These are phyloP conservation scores for Magnaporthiopsis incrustans DNA, from an alignment of 2,329 filamentous ascomycete genomes.

Conservation along the genomic window DNA sequence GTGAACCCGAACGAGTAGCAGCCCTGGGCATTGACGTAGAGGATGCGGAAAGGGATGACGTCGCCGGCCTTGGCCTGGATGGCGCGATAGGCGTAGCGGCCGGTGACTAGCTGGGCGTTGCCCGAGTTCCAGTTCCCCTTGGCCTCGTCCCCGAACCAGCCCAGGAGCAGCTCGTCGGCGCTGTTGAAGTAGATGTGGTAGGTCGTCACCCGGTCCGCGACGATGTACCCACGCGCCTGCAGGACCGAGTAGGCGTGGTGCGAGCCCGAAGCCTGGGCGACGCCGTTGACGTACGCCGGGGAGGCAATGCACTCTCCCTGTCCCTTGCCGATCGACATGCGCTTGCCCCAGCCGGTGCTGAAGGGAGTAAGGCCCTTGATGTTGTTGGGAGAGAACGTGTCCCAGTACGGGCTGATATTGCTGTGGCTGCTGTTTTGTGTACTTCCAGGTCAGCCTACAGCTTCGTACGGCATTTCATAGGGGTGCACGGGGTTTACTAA, in stretches of 20 bases:
- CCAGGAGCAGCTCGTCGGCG: background rate
- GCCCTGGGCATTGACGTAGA: constrained; percentile 5
- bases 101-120: background rate
- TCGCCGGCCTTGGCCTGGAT: background rate
- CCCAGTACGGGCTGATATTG: background rate
- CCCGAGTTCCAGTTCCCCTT: background rate
- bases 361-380: constrained; percentile 1
- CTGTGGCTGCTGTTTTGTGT: background rate
- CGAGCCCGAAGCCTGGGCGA: background rate
- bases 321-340: background rate
- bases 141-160: constrained; percentile 1
- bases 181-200: background rate
- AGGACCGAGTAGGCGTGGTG: background rate
- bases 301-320: background rate
- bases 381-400: background rate
- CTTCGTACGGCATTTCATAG: no score
- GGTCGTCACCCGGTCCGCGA: background rate
- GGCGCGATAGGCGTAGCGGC: background rate
- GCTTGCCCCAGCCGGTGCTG: background rate
- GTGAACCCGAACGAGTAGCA: background rate
- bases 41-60: constrained; percentile 1
- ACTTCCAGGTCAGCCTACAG: no score
- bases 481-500: no score
- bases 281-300: background rate
- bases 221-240: background rate